Evolutionary conservation across 306 rosid genomes (phyloP).

Genomic region (Quercus wislizeni): DNA sequence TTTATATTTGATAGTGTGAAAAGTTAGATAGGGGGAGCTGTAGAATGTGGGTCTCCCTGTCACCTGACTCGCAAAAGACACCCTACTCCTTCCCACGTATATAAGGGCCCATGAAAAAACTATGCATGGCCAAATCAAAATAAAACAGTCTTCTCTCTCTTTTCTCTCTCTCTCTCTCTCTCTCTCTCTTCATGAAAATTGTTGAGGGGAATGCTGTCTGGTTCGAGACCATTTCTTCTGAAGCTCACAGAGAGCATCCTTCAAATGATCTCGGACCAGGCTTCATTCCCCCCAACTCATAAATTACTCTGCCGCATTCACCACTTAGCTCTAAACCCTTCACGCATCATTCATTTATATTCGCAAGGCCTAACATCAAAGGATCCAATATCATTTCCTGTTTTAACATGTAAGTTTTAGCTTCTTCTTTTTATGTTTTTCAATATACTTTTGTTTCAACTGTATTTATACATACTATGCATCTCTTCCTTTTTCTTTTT

Average conservation of each 20-base stretch:
- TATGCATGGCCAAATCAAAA: conserved; percentile 71
- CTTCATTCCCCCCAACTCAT: conserved; percentile 94
- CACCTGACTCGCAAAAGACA: conserved; percentile 36
- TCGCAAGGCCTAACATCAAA: background rate
- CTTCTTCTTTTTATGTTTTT: background rate
- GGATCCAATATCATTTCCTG: background rate
- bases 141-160: conserved; percentile 23
- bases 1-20: conserved; percentile 30
- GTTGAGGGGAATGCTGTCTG: conserved; percentile 97
- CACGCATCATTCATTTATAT: background rate
- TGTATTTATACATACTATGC: background rate
- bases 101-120: conserved; percentile 64
- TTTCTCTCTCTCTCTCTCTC: conserved; percentile 17
- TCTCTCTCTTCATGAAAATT: conserved; percentile 21
- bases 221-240: conserved; percentile 68
- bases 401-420: background rate
- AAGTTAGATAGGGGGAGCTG: conserved; percentile 44
- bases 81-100: conserved; percentile 52
- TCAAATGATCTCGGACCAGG: conserved; percentile 95
- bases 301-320: background rate
- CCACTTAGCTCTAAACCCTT: background rate
- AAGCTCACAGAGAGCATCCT: background rate
- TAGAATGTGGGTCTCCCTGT: conserved; percentile 42
- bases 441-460: no score
- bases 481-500: background rate